Conservation (phyloP, 2,329 filamentous ascomycete genomes). For the Pezicula radicicola region DNA sequence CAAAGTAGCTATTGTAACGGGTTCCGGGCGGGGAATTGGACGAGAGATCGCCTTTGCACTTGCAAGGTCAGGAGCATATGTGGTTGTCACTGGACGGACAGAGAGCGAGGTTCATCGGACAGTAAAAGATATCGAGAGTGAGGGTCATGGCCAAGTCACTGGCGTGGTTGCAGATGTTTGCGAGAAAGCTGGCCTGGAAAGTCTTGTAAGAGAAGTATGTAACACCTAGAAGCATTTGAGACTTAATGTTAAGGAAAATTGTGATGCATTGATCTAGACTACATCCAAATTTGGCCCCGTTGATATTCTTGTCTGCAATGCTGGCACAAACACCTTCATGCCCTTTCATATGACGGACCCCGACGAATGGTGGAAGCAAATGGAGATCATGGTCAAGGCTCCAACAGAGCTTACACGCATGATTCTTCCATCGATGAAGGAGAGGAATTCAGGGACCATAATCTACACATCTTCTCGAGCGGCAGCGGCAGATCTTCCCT, state of each 20-base stretch:
- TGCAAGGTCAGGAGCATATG: constrained; percentile 12
- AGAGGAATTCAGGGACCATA: constrained; percentile 11
- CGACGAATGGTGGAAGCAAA: constrained; percentile 15
- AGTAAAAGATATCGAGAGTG: constrained; percentile 6
- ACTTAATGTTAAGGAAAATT: not conserved
- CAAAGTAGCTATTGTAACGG: constrained; percentile 16
- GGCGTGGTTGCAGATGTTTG: constrained; percentile 13
- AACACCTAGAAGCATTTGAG: not conserved
- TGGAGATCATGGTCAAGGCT: constrained; percentile 16
- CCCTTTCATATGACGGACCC: constrained; percentile 17
- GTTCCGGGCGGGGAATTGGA: constrained; percentile 15
- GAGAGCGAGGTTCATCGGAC: constrained; percentile 10
- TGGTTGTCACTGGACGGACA: constrained; percentile 12
- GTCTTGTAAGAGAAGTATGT: constrained; percentile 10
- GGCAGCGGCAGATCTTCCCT: constrained; percentile 14
- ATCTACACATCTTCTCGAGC: constrained; percentile 17
- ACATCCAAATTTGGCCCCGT: constrained; percentile 9
- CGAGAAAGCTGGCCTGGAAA: constrained; percentile 6
- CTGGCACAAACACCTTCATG: constrained; percentile 17
- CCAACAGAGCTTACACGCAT: constrained; percentile 15
- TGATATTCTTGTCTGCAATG: constrained; percentile 17
- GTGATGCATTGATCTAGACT: constrained; percentile 1
- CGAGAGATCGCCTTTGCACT: constrained; percentile 12
- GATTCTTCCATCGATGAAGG: constrained; percentile 14
- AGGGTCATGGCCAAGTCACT: constrained; percentile 6